These are phyloP conservation scores for Thraustochytrium striatum DNA, from an alignment of 352 stramenopile genomes.

Conservation along the genomic window DNA sequence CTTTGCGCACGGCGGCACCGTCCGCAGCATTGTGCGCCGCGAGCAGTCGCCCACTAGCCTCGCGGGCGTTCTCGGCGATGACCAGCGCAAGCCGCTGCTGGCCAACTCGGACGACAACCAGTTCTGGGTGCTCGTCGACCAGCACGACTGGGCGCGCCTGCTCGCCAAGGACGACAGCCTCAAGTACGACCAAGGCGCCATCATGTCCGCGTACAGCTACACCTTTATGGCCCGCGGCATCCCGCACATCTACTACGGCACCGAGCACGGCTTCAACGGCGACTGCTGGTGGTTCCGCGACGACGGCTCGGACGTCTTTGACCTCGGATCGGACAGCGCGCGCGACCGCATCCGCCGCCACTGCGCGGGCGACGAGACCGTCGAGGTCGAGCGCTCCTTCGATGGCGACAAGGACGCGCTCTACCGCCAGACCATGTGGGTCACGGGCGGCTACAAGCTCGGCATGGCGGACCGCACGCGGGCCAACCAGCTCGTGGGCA, in stretches of 20 bases:
- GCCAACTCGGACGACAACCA: not conserved
- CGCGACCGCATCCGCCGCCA: constrained; percentile 59
- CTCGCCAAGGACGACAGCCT: constrained; percentile 50
- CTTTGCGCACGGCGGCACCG: not conserved
- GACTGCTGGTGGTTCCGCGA: constrained; percentile 15
- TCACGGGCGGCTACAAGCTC: constrained; percentile 82
- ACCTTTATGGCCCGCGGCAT: constrained; percentile 40
- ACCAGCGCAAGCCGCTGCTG: constrained; percentile 27
- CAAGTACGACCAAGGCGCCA: too few relatives aligned
- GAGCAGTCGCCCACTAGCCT: constrained; percentile 49
- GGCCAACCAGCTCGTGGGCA: constrained; percentile 51
- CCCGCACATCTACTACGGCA: constrained; percentile 52
- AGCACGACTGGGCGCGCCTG: constrained; percentile 14
- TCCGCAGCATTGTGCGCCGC: not conserved
- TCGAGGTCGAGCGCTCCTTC: constrained; percentile 56
- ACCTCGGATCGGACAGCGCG: not conserved
- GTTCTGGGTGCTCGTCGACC: constrained; percentile 4
- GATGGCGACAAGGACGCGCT: constrained; percentile 79
- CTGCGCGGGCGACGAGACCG: constrained; percentile 65
- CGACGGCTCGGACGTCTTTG: too few relatives aligned
- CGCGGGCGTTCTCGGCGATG: constrained; percentile 29
- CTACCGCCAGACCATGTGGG: constrained; percentile 85
- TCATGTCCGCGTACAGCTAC: not conserved
- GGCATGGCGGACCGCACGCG: constrained; percentile 71
- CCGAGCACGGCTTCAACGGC: constrained; percentile 50